Evolutionary conservation across 116 monocot genomes (phyloP).

Genomic region (Trichopus zeylanicus): DNA sequence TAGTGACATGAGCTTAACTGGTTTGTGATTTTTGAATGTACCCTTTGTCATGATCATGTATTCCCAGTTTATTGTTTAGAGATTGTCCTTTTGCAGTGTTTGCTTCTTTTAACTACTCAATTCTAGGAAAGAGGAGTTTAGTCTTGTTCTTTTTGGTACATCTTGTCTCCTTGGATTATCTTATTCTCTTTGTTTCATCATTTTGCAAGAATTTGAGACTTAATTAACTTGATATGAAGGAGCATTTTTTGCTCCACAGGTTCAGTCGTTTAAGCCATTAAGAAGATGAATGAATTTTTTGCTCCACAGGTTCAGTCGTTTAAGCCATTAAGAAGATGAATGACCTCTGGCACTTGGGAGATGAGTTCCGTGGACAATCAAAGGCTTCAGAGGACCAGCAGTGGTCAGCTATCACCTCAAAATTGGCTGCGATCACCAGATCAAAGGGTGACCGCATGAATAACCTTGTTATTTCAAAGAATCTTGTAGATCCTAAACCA

Average conservation of each 20-base stretch:
- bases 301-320: not conserved
- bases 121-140: no score
- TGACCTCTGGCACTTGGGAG: constrained; percentile 80
- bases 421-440: constrained; percentile 65
- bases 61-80: no score
- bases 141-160: no score
- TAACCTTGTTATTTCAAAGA: constrained; percentile 54
- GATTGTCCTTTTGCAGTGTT: no score
- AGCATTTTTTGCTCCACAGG: not conserved
- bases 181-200: no score
- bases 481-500: constrained; percentile 30
- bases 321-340: constrained; percentile 53
- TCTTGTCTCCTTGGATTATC: no score
- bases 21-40: no score
- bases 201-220: no score
- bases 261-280: not conserved
- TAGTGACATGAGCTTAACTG: no score
- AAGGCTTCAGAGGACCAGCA: constrained; percentile 79
- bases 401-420: constrained; percentile 80
- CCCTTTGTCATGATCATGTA: no score
- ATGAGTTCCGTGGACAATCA: constrained; percentile 82
- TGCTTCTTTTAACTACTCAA: no score
- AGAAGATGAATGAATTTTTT: not conserved
- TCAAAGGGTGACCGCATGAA: constrained; percentile 51
- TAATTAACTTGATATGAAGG: no score